phyloP scores from a whole-genome alignment of 2,329 filamentous ascomycete genomes.

The Whalleya microplaca region DNA sequence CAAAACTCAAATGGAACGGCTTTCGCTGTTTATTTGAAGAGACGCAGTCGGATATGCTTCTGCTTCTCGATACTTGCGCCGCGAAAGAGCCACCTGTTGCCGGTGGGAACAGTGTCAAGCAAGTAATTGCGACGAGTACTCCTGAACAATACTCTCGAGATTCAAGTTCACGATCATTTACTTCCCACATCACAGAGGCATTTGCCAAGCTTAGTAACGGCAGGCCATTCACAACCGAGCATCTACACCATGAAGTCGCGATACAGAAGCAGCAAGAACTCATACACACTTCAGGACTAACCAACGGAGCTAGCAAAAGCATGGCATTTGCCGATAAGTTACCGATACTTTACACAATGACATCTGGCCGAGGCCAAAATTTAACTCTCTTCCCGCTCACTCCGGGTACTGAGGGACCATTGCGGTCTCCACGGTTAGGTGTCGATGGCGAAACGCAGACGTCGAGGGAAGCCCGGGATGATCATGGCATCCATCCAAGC shows the following conservation, averaged over 20 bases:
- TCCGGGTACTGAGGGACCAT: conserved; percentile 34
- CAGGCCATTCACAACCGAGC: conserved; percentile 59
- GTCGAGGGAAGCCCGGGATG: conserved; percentile 38
- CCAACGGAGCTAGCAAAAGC: conserved; percentile 49
- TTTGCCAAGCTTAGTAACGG: conserved; percentile 56
- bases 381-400: conserved; percentile 56
- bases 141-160: conserved; percentile 54
- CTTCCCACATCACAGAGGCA: conserved; percentile 58
- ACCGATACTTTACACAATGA: conserved; percentile 60
- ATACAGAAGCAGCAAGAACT: conserved; percentile 49
- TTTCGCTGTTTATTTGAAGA: conserved; percentile 66
- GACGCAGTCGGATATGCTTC: conserved; percentile 63
- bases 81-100: conserved; percentile 54
- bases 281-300: conserved; percentile 45
- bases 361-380: conserved; percentile 55
- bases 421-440: conserved; percentile 36
- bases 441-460: conserved; percentile 34
- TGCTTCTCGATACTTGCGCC: conserved; percentile 65
- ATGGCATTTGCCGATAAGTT: conserved; percentile 41
- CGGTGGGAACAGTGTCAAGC: conserved; percentile 61
- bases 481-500: conserved; percentile 50
- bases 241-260: conserved; percentile 60
- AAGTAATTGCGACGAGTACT: conserved; percentile 63
- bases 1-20: conserved; percentile 66
- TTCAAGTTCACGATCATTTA: conserved; percentile 58